Percentiles rank a stretch among this genome's conserved stretches.
Conservation (phyloP, 2,329 filamentous ascomycete species). For the Paecilomyces dactylethromorphus region DNA sequence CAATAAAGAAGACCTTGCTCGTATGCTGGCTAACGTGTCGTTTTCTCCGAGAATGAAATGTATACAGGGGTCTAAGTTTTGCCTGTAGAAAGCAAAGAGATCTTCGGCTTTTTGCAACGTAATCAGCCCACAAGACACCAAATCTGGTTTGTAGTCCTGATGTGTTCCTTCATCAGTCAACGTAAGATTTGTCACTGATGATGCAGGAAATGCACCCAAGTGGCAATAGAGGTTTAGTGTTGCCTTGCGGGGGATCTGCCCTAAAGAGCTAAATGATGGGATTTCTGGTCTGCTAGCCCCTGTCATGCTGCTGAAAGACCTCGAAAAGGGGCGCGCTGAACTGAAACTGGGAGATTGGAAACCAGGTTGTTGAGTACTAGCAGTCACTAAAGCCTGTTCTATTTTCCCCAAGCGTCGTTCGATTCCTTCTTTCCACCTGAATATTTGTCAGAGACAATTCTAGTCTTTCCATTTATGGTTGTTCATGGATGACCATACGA, state of each 20-base stretch:
- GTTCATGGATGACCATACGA: slow-evolving; percentile 1
- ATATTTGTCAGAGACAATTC: background rate
- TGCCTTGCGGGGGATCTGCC: background rate
- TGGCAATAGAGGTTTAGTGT: background rate
- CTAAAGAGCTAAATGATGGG: background rate
- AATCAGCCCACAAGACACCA: background rate
- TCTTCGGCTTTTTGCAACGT: background rate
- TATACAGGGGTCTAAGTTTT: slow-evolving; percentile 24
- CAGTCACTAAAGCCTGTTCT: background rate
- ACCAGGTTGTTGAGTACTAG: background rate
- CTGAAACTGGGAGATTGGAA: background rate
- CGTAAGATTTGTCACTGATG: background rate
- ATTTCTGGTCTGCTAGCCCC: background rate
- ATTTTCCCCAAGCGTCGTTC: slow-evolving; percentile 1
- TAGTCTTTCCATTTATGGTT: background rate
- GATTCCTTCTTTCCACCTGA: slow-evolving; percentile 6
- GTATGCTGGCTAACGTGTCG: slow-evolving; percentile 17
- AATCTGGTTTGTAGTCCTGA: background rate
- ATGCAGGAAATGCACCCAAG: background rate
- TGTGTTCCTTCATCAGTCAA: background rate
- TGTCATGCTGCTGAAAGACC: background rate
- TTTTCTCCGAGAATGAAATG: slow-evolving; percentile 24
- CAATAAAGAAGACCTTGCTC: slow-evolving; percentile 23
- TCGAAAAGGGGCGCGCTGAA: background rate
- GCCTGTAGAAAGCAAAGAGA: slow-evolving; percentile 15